Evolutionary conservation across 768 basidiomycete species (phyloP), one percentile per base, ranked within the genome.

Genomic region (Mycena epipterygia): DNA sequence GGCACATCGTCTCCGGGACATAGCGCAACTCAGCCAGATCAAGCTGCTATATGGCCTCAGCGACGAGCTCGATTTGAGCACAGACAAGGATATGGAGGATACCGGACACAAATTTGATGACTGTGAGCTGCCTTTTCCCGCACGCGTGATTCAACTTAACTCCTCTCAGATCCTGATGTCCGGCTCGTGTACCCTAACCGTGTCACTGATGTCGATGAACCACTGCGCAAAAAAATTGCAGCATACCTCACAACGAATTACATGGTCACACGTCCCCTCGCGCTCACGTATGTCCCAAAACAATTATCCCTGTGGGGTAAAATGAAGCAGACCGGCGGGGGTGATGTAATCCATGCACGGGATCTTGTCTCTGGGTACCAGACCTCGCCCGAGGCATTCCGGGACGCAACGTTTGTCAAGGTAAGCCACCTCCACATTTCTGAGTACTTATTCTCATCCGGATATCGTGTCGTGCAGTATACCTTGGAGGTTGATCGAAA

Each of bases 371-470:
- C 64, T 2, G 3, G 42, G 4, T 56, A 57, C 16, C 64, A 56
- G n/a, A 65, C 27, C 21, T 46, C 53, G 2, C 64, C 32, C 16
- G 64, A 65, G 17, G 42, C 53, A 5, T 29, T 56, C 3, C 64
- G 64, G 23, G 64, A 65, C 37, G 64, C 64, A 9, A 56, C 64
- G 12, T 65, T 65, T n/a, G 48, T 65, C 32, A 56, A 57, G 55
- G 64, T 64, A 13, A n/a, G n/a, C n/a, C n/a, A 77, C 74, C 21
- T 64, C 23, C 74, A 14, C 79, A 78, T 27, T 27, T 57, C 7
- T 58, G 42, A 17, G 2, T 17, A 7, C 21, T 12, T 51, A 35
- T 35, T 37, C 33, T 11, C 46, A 8, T 17, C n/a, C 41, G 13
- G 39, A 4, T 21, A 39, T 39, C n/a, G n/a, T n/a, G n/a, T 23